phyloP scores from a whole-genome alignment of 768 basidiomycete genomes.

The Boletales sp. region DNA sequence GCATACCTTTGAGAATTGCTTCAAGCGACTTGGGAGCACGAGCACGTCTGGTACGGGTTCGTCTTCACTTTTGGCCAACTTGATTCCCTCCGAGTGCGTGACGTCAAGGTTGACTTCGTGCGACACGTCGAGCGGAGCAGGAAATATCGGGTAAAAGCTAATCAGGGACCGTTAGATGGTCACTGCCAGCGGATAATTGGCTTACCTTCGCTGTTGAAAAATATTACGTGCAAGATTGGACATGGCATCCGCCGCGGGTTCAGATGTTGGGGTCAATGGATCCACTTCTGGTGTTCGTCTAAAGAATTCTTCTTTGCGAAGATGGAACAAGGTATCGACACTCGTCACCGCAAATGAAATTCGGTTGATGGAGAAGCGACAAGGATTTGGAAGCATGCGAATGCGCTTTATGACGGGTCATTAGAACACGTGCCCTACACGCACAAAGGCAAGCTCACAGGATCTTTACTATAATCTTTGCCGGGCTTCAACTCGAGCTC shows the following conservation, averaged over 20 bases:
- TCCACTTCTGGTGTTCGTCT: conserved; percentile 64
- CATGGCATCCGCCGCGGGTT: conserved; percentile 67
- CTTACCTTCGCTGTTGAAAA: conserved; percentile 82
- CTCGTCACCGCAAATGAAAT: conserved; percentile 77
- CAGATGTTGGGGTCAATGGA: conserved; percentile 40
- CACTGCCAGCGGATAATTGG: background rate
- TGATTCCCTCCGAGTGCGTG: conserved; percentile 61
- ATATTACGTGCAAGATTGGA: conserved; percentile 74
- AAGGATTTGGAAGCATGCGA: conserved; percentile 81
- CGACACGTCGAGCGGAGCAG: conserved; percentile 68
- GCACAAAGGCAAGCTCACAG: conserved; percentile 39
- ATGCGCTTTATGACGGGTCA: conserved; percentile 53
- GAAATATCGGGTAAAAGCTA: conserved; percentile 96
- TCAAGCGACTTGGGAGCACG: conserved; percentile 82
- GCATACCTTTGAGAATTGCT: conserved; percentile 84
- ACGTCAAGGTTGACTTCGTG: conserved; percentile 89
- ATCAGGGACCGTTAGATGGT: background rate
- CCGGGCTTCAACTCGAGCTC: conserved; percentile 38
- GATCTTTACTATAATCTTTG: conserved; percentile 39
- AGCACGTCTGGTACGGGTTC: conserved; percentile 76
- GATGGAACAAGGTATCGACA: conserved; percentile 85
- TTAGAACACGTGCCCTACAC: background rate
- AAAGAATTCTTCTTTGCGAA: conserved; percentile 79
- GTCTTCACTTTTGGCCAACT: conserved; percentile 29
- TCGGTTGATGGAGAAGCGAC: conserved; percentile 80